Percentiles rank a stretch among this genome's conserved stretches.
phyloP scores from a whole-genome alignment of 23 red algal genomes.

The Gracilariopsis chorda region DNA sequence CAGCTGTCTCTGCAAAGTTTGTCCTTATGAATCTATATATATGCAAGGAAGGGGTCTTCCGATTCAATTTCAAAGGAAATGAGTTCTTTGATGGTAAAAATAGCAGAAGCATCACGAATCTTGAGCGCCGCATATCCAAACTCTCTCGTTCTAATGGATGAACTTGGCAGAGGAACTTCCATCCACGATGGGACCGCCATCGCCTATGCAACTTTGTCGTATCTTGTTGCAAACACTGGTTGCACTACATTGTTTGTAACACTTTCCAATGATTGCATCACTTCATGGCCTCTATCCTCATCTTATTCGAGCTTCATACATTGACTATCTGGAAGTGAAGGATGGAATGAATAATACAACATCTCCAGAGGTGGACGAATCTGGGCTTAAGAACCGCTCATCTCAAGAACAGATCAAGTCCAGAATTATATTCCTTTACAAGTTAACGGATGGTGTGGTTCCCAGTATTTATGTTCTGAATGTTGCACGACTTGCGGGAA shows the following conservation, averaged over 20 bases:
- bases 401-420: neutral
- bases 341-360: neutral
- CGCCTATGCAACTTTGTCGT: conserved; percentile 68
- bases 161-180: conserved; percentile 86
- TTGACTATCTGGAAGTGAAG: neutral
- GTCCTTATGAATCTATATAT: too few relatives aligned
- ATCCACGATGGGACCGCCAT: conserved; percentile 88
- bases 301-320: neutral
- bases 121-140: conserved; percentile 49
- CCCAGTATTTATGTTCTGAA: conserved; percentile 69
- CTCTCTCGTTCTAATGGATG: conserved; percentile 86
- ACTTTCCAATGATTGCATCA: conserved; percentile 21
- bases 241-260: conserved; percentile 83
- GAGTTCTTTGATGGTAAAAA: conserved; percentile 87
- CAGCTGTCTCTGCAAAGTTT: conserved; percentile 43
- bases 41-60: conserved; percentile 67
- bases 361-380: neutral
- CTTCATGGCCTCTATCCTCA: neutral
- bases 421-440: conserved; percentile 82
- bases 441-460: conserved; percentile 67
- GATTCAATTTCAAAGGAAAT: conserved; percentile 75
- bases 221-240: conserved; percentile 36
- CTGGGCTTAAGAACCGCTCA: neutral
- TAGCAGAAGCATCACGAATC: conserved; percentile 73
- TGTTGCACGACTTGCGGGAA: conserved; percentile 67